Conservation (phyloP, 768 basidiomycete species). For the Agaricus blazei region DNA sequence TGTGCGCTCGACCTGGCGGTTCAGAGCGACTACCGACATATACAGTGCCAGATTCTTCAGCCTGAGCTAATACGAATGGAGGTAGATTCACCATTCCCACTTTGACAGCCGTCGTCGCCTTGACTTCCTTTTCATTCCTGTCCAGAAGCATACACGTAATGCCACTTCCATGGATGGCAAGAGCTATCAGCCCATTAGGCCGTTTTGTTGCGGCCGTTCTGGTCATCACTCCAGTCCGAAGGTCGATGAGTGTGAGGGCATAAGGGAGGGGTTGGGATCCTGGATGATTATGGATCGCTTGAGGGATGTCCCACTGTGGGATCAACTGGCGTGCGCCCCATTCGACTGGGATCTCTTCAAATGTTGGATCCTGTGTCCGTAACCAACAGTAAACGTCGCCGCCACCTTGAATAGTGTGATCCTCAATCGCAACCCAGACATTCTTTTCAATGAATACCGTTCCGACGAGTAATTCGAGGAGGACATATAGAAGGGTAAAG, state of each 20-base stretch:
- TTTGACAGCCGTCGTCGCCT: constrained; percentile 2
- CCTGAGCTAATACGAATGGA: constrained; percentile 14
- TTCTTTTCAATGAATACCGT: constrained; percentile 9
- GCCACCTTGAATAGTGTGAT: constrained; percentile 2
- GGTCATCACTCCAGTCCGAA: constrained; percentile 4
- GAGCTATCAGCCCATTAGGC: constrained; percentile 11
- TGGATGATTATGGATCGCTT: not conserved
- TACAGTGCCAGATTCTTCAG: not conserved
- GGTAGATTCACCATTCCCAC: constrained; percentile 20
- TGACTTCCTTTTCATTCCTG: constrained; percentile 7
- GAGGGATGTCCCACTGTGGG: constrained; percentile 2
- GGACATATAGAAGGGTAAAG: not conserved
- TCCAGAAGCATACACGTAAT: constrained; percentile 18
- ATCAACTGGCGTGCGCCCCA: constrained; percentile 13
- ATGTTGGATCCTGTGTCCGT: constrained; percentile 9
- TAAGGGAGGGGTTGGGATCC: not conserved
- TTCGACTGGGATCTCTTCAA: not conserved
- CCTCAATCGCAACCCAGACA: constrained; percentile 11
- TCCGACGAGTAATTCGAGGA: constrained; percentile 1
- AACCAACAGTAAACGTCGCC: not conserved
- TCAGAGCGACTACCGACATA: constrained; percentile 1
- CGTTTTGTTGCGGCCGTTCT: constrained; percentile 1
- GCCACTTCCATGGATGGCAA: constrained; percentile 17
- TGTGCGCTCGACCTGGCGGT: not conserved
- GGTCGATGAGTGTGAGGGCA: constrained; percentile 5